Conservation (phyloP, 768 basidiomycete species). For the Dioszegia aurantiaca region DNA sequence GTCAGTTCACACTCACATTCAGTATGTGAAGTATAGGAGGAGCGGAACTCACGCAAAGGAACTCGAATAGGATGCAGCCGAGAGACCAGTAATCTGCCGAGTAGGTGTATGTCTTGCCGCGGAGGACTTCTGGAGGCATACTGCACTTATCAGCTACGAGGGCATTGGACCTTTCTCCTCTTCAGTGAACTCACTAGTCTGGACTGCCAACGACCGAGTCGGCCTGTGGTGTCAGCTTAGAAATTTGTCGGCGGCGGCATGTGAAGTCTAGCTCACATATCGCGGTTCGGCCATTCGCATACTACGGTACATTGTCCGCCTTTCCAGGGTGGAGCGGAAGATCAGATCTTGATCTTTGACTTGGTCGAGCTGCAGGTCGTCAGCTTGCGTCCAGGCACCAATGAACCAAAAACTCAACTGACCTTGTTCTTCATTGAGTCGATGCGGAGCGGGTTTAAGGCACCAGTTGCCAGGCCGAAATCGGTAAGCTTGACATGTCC, state of each 20-base stretch:
- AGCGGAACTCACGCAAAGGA: constrained; percentile 39
- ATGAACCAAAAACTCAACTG: constrained; percentile 16
- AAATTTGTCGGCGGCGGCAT: no score
- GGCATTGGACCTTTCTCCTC: background rate
- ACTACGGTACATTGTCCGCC: constrained; percentile 89
- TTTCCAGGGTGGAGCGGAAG: constrained; percentile 86
- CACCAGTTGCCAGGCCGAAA: constrained; percentile 95
- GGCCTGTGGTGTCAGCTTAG: constrained; percentile 55
- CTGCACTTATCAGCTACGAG: constrained; percentile 22
- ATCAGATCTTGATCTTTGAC: constrained; percentile 90
- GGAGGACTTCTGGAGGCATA: constrained; percentile 82
- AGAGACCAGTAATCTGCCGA: constrained; percentile 98
- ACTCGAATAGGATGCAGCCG: constrained; percentile 95
- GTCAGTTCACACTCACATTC: constrained; percentile 4
- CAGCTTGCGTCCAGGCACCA: constrained; percentile 7
- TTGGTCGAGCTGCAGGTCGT: constrained; percentile 71
- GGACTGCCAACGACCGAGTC: constrained; percentile 97
- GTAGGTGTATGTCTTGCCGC: constrained; percentile 90
- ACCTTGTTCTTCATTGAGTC: constrained; percentile 93
- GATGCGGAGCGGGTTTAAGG: constrained; percentile 87
- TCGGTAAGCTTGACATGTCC: constrained; percentile 92
- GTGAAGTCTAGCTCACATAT: constrained; percentile 59
- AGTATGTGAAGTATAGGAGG: background rate
- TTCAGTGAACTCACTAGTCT: constrained; percentile 62
- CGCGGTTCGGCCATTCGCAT: constrained; percentile 85